Percentiles rank a stretch among this genome's conserved stretches.
Conservation (phyloP, 2,329 filamentous ascomycete genomes). For the Alternaria arbusti region DNA sequence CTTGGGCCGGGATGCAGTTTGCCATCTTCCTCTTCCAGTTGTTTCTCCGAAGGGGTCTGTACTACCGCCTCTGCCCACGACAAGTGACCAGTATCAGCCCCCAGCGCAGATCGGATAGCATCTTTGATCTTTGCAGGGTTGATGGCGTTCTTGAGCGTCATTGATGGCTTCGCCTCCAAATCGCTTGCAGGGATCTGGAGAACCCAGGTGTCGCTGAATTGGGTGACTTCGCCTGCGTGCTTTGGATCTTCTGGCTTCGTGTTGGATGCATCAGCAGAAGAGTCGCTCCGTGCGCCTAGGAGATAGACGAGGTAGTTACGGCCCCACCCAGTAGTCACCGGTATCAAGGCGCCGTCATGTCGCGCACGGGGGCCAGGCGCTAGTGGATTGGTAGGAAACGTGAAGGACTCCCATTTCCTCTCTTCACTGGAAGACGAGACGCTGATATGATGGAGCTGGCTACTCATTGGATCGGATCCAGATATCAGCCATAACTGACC, state of each 20-base stretch:
- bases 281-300: constrained; percentile 41
- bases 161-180: constrained; percentile 29
- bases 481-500: constrained; percentile 51
- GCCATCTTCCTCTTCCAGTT: constrained; percentile 43
- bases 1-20: constrained; percentile 55
- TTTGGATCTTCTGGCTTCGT: constrained; percentile 9
- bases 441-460: constrained; percentile 36
- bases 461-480: constrained; percentile 39
- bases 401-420: constrained; percentile 48
- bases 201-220: constrained; percentile 54
- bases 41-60: constrained; percentile 39
- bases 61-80: constrained; percentile 54
- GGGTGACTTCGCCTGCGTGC: constrained; percentile 23
- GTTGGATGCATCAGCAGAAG: not conserved
- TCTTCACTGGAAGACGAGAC: constrained; percentile 25
- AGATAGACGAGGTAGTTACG: constrained; percentile 54
- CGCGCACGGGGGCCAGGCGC: constrained; percentile 52
- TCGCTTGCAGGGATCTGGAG: constrained; percentile 52
- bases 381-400: constrained; percentile 53
- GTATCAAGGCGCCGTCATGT: constrained; percentile 48
- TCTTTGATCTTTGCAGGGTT: constrained; percentile 56
- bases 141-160: constrained; percentile 37
- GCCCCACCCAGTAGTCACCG: constrained; percentile 53
- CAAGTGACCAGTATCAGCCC: constrained; percentile 49
- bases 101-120: constrained; percentile 49